Evolutionary conservation across 768 basidiomycete genomes (phyloP), one percentile per base, ranked within the genome.

Genomic region (Pleurotus tuber-regium): DNA sequence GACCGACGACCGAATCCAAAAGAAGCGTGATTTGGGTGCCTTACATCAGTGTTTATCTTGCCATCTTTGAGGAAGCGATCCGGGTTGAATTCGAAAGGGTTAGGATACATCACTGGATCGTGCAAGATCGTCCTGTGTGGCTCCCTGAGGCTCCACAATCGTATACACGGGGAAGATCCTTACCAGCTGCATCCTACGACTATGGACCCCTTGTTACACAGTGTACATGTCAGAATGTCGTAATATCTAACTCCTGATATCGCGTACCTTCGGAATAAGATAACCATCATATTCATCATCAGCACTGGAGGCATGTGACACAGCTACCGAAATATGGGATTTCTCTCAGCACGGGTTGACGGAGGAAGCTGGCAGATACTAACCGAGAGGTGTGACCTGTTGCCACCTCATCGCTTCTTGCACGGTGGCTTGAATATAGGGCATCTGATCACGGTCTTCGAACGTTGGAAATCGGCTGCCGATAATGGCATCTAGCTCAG

Each of bases 241-340:
- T 35, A 18, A 50, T 59, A 66, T 8, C 66, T 65, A 47, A 61
- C 55, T 31, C 66, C 64, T 14, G 63, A 59, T 41, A 68, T 23
- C 18, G 23, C 46, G 8, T 5, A 48, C 57, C 46, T 58, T 59
- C 0, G 70, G 72, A 28, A 75, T 70, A 48, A 56, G 35, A 42
- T 70, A 69, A 0, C 69, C 71, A 11, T 60, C 53, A 51, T 73
- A 75, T 9, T 62, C 54, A 53, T 72, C 68, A n/a, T 72, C 66
- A 42, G 63, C 65, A 18, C 60, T 58, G 7, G 62, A 57, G 28
- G 50, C 54, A 50, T 66, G 65, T 10, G 52, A 55, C 9, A 64
- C 50, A 38, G 56, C 61, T 62, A 51, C 23, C 18, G 16, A 26
- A 19, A 26, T 39, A 21, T 18, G 25, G 44, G 24, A 29, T 12